phyloP scores from a whole-genome alignment of 164 flowering plant genomes.

The Sedum album region DNA sequence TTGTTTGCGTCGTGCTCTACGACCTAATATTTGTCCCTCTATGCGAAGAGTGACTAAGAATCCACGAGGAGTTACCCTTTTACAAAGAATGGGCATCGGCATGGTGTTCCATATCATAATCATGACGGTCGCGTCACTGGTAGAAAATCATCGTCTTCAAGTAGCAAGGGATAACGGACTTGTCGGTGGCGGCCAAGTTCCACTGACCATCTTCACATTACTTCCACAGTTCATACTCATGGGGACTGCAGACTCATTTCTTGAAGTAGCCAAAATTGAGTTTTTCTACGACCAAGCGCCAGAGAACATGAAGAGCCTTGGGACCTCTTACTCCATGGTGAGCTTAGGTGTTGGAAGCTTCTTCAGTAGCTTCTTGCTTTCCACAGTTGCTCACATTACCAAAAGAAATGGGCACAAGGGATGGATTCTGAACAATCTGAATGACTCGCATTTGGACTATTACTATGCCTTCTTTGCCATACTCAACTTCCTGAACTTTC shows the following conservation, averaged over 20 bases:
- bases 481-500: constrained; percentile 39
- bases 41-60: constrained; percentile 35
- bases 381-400: constrained; percentile 44
- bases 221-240: constrained; percentile 62
- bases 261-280: constrained; percentile 65
- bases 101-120: constrained; percentile 36
- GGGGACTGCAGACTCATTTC: constrained; percentile 61
- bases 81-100: constrained; percentile 62
- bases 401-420: constrained; percentile 33
- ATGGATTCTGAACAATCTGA: constrained; percentile 61
- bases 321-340: constrained; percentile 53
- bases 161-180: constrained; percentile 30
- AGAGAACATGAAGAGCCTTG: constrained; percentile 62
- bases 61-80: constrained; percentile 58
- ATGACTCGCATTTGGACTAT: constrained; percentile 58
- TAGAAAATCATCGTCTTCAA: constrained; percentile 37
- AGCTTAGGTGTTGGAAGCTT: constrained; percentile 52
- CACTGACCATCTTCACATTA: constrained; percentile 43
- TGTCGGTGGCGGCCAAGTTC: constrained; percentile 26
- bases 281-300: constrained; percentile 82
- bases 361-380: constrained; percentile 50
- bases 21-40: constrained; percentile 43
- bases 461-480: constrained; percentile 47
- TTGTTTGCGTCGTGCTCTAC: constrained; percentile 37
- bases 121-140: constrained; percentile 34